Percentiles rank a stretch among this genome's conserved stretches.
phyloP scores from a whole-genome alignment of 805 yeast genomes.

The Myxozyma kluyveri region DNA sequence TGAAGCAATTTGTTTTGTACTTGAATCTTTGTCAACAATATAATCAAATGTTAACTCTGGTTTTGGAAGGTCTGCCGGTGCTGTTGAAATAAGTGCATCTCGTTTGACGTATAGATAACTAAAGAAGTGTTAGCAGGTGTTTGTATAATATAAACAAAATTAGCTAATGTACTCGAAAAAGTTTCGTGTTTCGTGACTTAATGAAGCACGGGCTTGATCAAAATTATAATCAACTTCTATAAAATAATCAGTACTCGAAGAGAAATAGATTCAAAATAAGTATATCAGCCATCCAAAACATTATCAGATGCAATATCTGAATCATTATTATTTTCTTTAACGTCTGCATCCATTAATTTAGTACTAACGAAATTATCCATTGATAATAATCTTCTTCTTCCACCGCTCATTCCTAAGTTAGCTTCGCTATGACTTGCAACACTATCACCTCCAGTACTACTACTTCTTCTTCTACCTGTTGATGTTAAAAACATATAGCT shows the following conservation, averaged over 20 bases:
- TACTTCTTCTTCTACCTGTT: neutral
- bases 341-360: neutral
- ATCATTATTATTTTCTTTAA: neutral
- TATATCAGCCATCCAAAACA: neutral
- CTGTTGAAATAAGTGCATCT: neutral
- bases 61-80: neutral
- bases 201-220: neutral
- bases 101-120: neutral
- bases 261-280: neutral
- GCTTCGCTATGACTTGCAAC: too few relatives aligned
- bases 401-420: too few relatives aligned
- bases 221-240: neutral
- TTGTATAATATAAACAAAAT: too few relatives aligned
- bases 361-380: neutral
- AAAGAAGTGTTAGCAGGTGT: neutral
- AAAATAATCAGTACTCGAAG: neutral
- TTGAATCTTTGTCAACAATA: slow-evolving; percentile 8
- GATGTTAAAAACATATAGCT: neutral
- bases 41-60: slow-evolving; percentile 5
- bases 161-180: slow-evolving; percentile 24
- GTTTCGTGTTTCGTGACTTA: slow-evolving; percentile 21
- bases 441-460: neutral
- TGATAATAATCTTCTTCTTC: neutral
- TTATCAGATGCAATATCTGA: too few relatives aligned
- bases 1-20: slow-evolving; percentile 12